Conservation (phyloP, 208 protist species). For the Leishmania tropica region DNA sequence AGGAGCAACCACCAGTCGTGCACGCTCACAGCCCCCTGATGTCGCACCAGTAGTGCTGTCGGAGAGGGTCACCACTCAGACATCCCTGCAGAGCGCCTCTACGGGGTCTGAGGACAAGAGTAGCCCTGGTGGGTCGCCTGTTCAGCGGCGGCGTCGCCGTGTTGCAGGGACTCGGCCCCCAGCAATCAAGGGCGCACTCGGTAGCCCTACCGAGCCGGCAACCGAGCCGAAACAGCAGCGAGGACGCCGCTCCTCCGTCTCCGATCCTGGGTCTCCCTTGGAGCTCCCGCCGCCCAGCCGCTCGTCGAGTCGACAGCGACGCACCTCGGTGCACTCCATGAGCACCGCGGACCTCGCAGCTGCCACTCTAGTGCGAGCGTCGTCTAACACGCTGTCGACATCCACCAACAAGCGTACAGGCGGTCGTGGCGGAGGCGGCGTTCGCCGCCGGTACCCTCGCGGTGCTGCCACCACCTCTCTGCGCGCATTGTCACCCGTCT, state of each 20-base stretch:
- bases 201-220: neutral
- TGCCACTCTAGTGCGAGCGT: neutral
- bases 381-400: neutral
- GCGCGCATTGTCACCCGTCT: neutral
- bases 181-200: neutral
- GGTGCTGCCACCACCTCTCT: slow-evolving; percentile 2
- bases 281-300: too few species aligned
- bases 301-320: neutral
- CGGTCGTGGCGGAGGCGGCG: neutral
- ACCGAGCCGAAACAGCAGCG: neutral
- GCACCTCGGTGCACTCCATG: slow-evolving; percentile 5
- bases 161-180: neutral
- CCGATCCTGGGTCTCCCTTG: too few species aligned
- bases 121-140: neutral
- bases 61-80: too few species aligned
- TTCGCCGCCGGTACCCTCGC: neutral
- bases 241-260: neutral
- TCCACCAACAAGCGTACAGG: neutral
- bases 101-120: neutral
- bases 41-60: neutral
- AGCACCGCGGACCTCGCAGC: slow-evolving; percentile 8
- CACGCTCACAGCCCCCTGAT: neutral
- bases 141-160: neutral
- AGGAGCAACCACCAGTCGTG: neutral
- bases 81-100: neutral